phyloP scores from a whole-genome alignment of 2,329 filamentous ascomycete genomes.

The Sclerotinia nivalis region DNA sequence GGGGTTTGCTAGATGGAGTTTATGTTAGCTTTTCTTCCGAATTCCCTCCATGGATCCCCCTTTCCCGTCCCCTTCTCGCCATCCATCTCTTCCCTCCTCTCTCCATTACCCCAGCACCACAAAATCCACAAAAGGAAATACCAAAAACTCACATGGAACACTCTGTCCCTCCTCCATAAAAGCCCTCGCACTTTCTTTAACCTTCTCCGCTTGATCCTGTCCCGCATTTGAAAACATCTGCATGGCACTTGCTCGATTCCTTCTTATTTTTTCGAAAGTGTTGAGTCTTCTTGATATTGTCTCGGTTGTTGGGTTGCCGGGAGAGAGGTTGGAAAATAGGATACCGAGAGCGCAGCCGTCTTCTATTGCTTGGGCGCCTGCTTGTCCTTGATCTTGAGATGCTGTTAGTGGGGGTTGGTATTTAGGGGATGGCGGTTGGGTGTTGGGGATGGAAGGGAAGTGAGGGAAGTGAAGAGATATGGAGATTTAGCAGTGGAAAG shows the following conservation, averaged over 20 bases:
- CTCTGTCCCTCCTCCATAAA: not conserved
- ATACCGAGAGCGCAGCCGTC: conserved; percentile 58
- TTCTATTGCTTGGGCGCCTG: conserved; percentile 65
- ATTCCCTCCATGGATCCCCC: too few relatives aligned
- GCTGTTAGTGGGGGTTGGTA: not conserved
- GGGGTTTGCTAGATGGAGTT: not conserved
- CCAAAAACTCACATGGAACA: conserved; percentile 13
- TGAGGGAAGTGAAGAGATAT: not conserved
- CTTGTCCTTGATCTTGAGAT: conserved; percentile 55
- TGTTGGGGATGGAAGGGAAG: not conserved
- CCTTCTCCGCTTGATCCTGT: not conserved
- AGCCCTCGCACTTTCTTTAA: not conserved
- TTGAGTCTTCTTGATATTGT: not conserved
- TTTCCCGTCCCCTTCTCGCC: too few relatives aligned
- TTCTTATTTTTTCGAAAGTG: conserved; percentile 6
- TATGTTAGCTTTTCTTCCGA: not conserved
- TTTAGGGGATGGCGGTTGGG: not conserved
- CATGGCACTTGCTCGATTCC: conserved; percentile 3
- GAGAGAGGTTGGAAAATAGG: not conserved
- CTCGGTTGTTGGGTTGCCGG: not conserved
- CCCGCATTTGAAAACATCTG: conserved; percentile 20
- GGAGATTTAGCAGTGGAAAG: too few relatives aligned
- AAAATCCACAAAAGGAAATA: not conserved
- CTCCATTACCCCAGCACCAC: rapidly evolving
- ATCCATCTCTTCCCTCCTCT: not conserved